phyloP scores from a whole-genome alignment of 371 early-diverging fungal genomes.

The Smittium mucronatum region DNA sequence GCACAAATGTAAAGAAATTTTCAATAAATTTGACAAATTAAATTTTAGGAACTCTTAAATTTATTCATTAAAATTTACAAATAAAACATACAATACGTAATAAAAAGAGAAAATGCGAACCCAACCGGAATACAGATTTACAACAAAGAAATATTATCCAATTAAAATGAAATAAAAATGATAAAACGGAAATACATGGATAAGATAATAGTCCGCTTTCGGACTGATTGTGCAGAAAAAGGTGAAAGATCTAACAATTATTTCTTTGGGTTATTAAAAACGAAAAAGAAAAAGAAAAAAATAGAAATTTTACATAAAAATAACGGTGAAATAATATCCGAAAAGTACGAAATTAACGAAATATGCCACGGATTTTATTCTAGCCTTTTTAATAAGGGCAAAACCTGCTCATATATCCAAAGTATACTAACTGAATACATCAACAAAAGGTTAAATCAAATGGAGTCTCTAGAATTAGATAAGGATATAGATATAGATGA shows the following conservation, averaged over 20 bases:
- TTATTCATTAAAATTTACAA: not conserved
- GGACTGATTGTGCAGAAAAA: slow-evolving; percentile 3
- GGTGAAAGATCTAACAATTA: slow-evolving; percentile 11
- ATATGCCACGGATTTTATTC: not conserved
- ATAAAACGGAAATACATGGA: not conserved
- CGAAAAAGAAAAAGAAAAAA: slow-evolving; percentile 5
- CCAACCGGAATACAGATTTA: not conserved
- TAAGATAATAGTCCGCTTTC: not conserved
- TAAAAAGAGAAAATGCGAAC: not conserved
- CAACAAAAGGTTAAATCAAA: not conserved
- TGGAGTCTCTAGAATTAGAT: not conserved
- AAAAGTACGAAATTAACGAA: not conserved
- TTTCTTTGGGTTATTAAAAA: slow-evolving; percentile 8
- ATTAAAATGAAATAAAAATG: not conserved
- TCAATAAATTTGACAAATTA: not conserved
- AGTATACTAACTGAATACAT: not conserved
- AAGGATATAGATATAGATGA: not conserved
- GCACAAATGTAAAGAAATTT: not conserved
- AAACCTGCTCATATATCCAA: not conserved
- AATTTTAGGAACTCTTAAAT: not conserved
- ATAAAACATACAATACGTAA: not conserved
- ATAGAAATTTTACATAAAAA: slow-evolving; percentile 4
- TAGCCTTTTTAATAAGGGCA: not conserved
- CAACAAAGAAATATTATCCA: not conserved
- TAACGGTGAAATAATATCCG: not conserved